Evolutionary conservation across 164 flowering plant genomes (phyloP), one percentile per base, ranked within the genome.

Genomic region (Aristolochia californica): DNA sequence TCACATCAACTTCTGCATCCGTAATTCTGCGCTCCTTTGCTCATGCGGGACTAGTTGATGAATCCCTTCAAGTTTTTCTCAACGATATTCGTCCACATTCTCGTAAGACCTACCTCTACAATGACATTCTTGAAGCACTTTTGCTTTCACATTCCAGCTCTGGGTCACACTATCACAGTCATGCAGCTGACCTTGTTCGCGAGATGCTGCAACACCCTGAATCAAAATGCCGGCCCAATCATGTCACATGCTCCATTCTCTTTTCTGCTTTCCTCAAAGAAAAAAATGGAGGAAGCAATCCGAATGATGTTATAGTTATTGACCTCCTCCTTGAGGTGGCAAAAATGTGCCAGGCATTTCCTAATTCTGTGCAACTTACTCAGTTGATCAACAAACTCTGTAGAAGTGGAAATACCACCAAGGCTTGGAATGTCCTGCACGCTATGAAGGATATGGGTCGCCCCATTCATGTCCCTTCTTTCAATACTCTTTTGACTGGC

Each of bases 401-500:
- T 58, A 62, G 71, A 59, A 64, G 45, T 17, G 62, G 77, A 13
- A 53, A 70, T 43, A 57, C 57, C 7, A 58, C 10, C 38, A 52
- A 43, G 56, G 96, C 91, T 24, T 83, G 83, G 95, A 78, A 78
- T 53, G 26, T 78, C 44, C 56, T 91, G 23, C 74, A 70, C 47
- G 72, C 64, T 5, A 26, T 77, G 45, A 75, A 82, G 75, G 60
- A 71, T 34, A 48, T 73, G 55, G 78, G 73, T 5, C 73, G 74
- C 10, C 52, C 49, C 1, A 58, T 80, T 15, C 74, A 75, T 43
- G 75, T 69, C 43, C 57, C 77, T 15, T 49, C 80, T 43, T 86
- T 76, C 65, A 91, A 88, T 75, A 77, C 88, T 0, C 77, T 91
- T 26, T 72, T 91, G 71, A 68, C 78, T 0, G 76, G 78, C 21